Evolutionary conservation across 2,329 filamentous ascomycete species (phyloP), one percentile per base, ranked within the genome.

Genomic region (Talaromyces sp.): DNA sequence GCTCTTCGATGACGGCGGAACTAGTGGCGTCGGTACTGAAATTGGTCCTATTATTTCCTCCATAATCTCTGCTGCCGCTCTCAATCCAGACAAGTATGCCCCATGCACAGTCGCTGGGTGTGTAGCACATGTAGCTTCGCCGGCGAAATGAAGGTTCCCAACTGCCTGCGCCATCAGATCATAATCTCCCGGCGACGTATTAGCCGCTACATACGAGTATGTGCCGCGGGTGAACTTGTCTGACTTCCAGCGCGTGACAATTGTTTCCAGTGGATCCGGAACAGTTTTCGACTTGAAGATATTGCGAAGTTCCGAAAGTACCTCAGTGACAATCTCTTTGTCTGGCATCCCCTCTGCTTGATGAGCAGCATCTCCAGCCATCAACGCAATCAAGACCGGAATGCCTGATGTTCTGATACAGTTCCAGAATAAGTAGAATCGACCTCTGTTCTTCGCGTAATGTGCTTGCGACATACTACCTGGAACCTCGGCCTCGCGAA

Each of bases 341-440:
- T 97, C 89, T 54, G 84, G 82, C 1, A 86, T 85, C 53, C 80
- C 79, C 73, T 99, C 95, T 0, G 91, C 91, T 62, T 96, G 89
- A 65, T 91, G 89, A 15, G 92, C 94, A 19, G 95, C 90, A 65
- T 97, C 90, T 21, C 94, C 94, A 52, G 93, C 93, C 93, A 99
- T 97, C 28, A 99, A 81, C 8, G 91, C 94, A 61, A 97, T 85
- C 22, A 97, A 80, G 53, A 91, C 91, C 1, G 89, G 94, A 36
- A 96, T 79, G 0, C 95, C 95, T 46, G 89, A 91, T 2, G 90
- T 96, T 65, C 91, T 89, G 60, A 91, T 88, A 56, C 91, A 91
- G 67, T 99, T 97, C 84, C 96, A 97, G 84, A 96, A 97, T 65
- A 99, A 84, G 68, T 97, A 99, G 75, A 96, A 96, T 22, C 92